These are phyloP conservation scores for Cutaneotrichosporon sp. DNA, from an alignment of 1,284 basidiomycete genomes.

Conservation along the genomic window DNA sequence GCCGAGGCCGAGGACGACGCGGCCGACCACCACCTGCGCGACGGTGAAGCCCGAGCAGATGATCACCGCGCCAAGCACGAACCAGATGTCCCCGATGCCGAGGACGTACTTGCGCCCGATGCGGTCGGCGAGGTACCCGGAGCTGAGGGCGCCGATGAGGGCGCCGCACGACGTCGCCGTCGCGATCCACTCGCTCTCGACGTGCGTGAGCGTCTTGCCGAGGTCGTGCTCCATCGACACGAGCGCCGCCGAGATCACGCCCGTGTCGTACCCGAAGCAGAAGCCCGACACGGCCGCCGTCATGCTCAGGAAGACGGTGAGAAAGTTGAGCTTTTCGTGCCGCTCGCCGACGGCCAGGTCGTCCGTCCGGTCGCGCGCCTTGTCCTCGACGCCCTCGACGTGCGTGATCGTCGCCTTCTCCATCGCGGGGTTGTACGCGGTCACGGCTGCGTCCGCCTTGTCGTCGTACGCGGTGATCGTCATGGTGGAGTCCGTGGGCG, in stretches of 20 bases:
- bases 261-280: conserved; percentile 45
- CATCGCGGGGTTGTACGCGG: conserved; percentile 13
- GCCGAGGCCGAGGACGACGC: conserved; percentile 51
- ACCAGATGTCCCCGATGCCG: conserved; percentile 69
- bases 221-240: conserved; percentile 71
- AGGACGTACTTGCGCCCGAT: conserved; percentile 60
- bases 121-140: conserved; percentile 46
- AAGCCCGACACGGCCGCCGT: conserved; percentile 43
- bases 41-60: conserved; percentile 49
- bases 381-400: conserved; percentile 21
- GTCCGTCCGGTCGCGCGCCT: conserved; percentile 19
- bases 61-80: conserved; percentile 59
- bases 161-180: conserved; percentile 75
- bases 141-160: conserved; percentile 60
- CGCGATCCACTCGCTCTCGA: conserved; percentile 77
- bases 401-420: conserved; percentile 31
- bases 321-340: conserved; percentile 34
- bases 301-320: conserved; percentile 31
- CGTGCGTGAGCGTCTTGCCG: conserved; percentile 63
- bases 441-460: not conserved
- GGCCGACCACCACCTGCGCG: conserved; percentile 47
- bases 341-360: conserved; percentile 34
- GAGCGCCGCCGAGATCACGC: conserved; percentile 59
- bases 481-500: not conserved
- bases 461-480: no score